Base-by-base conservation (phyloP, 1,284 basidiomycete species). In the Lentinus polychrous region DNA sequence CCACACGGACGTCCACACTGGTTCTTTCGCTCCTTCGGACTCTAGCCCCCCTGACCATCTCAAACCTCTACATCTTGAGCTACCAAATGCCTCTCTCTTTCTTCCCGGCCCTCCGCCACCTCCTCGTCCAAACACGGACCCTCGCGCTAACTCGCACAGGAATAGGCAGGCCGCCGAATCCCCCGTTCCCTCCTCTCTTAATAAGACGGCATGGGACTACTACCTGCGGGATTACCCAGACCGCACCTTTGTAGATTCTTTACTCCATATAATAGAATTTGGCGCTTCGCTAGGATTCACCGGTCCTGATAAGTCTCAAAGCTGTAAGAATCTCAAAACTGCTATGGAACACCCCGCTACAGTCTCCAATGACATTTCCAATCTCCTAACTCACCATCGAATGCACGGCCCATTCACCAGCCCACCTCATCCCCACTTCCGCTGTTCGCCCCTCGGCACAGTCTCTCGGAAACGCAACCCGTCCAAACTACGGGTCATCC, bases 401-500 rank as follows among this genome's bases (percentile, higher is more conserved):
- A 46, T 54, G 4, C 49, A 48, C 6, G 63, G 66, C 2, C 66
- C 64, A 1, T 67, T 66, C 46, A 3, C 48, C 8, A 8, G 39
- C 10, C 58, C 59, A 0, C 66, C 63, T 0, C 38, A 65, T 11
- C 24, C 49, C 0, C 17, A 55, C 17, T 64, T 66, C 43, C 42
- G 57, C 1, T 45, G 22, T 37, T 68, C 61, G 0, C 68, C 62
- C 0, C 51, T 68, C 10, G 65, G 67, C 5, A 51, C 55, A 0
- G 59, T 60, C 32, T 53, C 56, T 27, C 27, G 27, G 0, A 53
- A 57, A 8, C 66, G 66, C 38, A 55, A 55, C 18, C 57, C 60
- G 0, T 18, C 48, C 11, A 70, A 69, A 49, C 48, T 55, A 0
- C 55, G 62, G 1, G 47, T 57, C 0, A 70, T 70, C 32, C 56